Percentiles rank a stretch among this genome's conserved stretches.
These are phyloP conservation scores for Starmerella etchellsii DNA, from an alignment of 805 yeast species.

Conservation along the genomic window DNA sequence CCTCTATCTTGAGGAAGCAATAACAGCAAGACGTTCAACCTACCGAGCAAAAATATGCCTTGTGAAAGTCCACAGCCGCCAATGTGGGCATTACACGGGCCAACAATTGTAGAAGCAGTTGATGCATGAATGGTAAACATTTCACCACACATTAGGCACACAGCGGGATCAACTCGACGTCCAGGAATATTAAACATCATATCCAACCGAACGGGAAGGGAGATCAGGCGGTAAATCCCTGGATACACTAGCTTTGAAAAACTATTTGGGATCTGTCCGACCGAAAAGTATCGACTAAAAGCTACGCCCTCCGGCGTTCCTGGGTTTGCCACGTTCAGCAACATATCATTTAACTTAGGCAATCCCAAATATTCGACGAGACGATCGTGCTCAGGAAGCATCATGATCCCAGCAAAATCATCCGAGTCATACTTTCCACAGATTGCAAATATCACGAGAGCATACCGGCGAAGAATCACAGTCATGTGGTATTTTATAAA, in stretches of 20 bases:
- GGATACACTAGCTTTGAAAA: conserved; percentile 42
- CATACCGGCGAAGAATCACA: conserved; percentile 14
- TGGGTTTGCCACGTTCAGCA: conserved; percentile 7
- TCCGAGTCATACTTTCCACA: conserved; percentile 21
- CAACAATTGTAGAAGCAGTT: conserved; percentile 29
- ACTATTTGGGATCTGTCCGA: background rate
- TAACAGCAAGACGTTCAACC: conserved; percentile 45
- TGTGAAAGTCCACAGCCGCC: conserved; percentile 43
- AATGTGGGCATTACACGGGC: conserved; percentile 71
- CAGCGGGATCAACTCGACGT: conserved; percentile 49
- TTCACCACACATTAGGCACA: conserved; percentile 72
- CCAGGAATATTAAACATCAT: conserved; percentile 41
- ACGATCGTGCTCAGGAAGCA: conserved; percentile 19
- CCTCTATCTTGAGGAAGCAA: conserved; percentile 65
- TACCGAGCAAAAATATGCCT: conserved; percentile 64
- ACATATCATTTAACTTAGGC: conserved; percentile 18
- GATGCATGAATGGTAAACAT: conserved; percentile 51
- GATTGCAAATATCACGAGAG: conserved; percentile 15
- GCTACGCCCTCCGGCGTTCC: conserved; percentile 12
- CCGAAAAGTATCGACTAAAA: background rate
- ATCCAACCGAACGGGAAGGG: conserved; percentile 56
- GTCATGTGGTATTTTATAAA: conserved; percentile 16
- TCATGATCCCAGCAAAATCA: conserved; percentile 18
- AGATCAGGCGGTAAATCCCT: conserved; percentile 45
- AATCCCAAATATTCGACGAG: conserved; percentile 16